phyloP scores from a whole-genome alignment of 148 eudicot species.

The Pharnaceum exiguum region DNA sequence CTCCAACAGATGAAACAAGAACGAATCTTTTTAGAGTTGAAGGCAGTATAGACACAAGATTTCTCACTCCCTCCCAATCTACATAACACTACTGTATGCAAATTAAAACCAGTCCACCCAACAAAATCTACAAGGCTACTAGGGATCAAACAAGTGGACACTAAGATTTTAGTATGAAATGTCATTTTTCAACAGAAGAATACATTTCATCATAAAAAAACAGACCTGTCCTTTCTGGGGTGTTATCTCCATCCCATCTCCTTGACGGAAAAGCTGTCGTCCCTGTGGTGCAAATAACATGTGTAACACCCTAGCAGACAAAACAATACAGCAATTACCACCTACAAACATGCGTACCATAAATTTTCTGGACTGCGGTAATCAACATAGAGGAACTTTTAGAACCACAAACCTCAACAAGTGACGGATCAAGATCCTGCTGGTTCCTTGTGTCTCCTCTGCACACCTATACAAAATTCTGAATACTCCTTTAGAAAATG shows the following conservation, averaged over 20 bases:
- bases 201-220: slow-evolving; percentile 12
- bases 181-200: neutral
- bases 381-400: slow-evolving; percentile 4
- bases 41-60: slow-evolving; percentile 74
- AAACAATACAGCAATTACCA: slow-evolving; percentile 5
- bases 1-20: slow-evolving; percentile 96
- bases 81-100: neutral
- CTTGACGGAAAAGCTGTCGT: slow-evolving; percentile 95
- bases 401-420: slow-evolving; percentile 66
- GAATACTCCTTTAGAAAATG: slow-evolving; percentile 23
- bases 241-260: slow-evolving; percentile 96
- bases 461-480: slow-evolving; percentile 50
- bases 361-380: neutral
- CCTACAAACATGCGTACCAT: too few species aligned
- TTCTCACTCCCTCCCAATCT: slow-evolving; percentile 97
- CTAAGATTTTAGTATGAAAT: neutral
- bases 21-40: slow-evolving; percentile 64
- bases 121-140: too few species aligned
- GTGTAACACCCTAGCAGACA: slow-evolving; percentile 73
- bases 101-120: slow-evolving; percentile 8
- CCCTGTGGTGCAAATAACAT: slow-evolving; percentile 95
- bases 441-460: slow-evolving; percentile 81
- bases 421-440: slow-evolving; percentile 65
- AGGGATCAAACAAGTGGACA: too few species aligned
- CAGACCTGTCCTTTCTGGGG: slow-evolving; percentile 96